Evolutionary conservation across 371 early-diverging fungal species (phyloP).

Genomic region (Mucor velutinosus): DNA sequence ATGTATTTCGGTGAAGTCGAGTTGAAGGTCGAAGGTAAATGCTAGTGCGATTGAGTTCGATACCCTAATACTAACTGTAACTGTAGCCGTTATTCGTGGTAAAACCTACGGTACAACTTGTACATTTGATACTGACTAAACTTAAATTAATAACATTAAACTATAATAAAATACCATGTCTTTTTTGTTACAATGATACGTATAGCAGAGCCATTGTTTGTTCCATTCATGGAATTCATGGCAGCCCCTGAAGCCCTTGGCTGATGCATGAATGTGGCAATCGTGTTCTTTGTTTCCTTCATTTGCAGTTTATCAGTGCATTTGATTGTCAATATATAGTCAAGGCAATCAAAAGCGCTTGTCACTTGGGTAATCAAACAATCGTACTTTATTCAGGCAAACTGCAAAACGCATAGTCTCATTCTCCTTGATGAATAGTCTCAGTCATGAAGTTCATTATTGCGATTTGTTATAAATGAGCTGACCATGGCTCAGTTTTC

Average conservation of each 20-base stretch:
- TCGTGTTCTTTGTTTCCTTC: too few species aligned
- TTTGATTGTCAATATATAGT: too few species aligned
- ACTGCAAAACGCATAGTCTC: neutral
- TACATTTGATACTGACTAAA: constrained; percentile 45
- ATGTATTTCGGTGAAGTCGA: constrained; percentile 56
- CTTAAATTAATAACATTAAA: neutral
- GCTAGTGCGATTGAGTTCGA: neutral
- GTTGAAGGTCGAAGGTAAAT: constrained; percentile 41
- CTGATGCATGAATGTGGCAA: too few species aligned
- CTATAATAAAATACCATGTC: constrained; percentile 5
- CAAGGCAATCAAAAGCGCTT: too few species aligned
- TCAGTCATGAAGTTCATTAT: neutral
- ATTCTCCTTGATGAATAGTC: neutral
- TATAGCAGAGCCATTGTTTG: neutral
- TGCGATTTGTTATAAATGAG: neutral
- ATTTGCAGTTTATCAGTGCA: too few species aligned
- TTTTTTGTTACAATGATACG: neutral
- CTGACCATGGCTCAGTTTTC: neutral
- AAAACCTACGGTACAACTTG: constrained; percentile 54
- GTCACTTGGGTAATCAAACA: too few species aligned
- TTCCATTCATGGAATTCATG: neutral
- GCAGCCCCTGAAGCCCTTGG: too few species aligned
- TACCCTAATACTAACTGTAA: neutral
- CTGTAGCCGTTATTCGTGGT: constrained; percentile 46
- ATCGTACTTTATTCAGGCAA: too few species aligned